Evolutionary conservation across 1,284 basidiomycete species (phyloP).

Genomic region (Cryptococcus sp.): DNA sequence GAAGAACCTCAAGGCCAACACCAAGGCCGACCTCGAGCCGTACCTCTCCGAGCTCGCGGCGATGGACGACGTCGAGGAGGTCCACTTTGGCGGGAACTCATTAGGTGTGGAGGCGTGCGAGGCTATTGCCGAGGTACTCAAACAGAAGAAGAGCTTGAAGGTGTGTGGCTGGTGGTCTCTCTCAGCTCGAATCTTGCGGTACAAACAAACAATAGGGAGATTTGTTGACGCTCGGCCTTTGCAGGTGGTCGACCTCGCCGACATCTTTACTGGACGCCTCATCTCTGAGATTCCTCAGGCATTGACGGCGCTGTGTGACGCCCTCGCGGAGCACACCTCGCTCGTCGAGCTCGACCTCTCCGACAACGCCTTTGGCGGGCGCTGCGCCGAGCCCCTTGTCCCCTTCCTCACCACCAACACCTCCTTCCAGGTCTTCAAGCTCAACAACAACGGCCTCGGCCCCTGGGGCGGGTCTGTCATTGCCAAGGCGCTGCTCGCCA

Average conservation of each 20-base stretch:
- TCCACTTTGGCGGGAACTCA: constrained; percentile 95
- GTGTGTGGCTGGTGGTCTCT: constrained; percentile 50
- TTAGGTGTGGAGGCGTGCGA: constrained; percentile 87
- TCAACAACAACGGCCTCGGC: constrained; percentile 98
- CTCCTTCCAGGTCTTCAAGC: constrained; percentile 73
- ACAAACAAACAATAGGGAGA: too few relatives aligned
- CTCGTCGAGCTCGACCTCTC: constrained; percentile 86
- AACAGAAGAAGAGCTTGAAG: constrained; percentile 67
- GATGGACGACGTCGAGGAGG: constrained; percentile 67
- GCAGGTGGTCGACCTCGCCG: constrained; percentile 90
- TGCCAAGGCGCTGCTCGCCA: constrained; percentile 76
- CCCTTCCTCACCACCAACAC: constrained; percentile 79
- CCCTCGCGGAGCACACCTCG: constrained; percentile 72
- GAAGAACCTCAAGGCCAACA: constrained; percentile 77
- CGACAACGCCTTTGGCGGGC: constrained; percentile 95
- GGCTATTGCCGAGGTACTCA: constrained; percentile 77
- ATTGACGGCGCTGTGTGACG: constrained; percentile 81
- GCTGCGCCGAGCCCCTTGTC: constrained; percentile 92
- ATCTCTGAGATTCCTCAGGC: constrained; percentile 94
- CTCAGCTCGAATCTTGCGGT: background rate
- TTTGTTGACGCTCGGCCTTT: background rate
- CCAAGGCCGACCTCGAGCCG: constrained; percentile 72
- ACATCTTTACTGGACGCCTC: constrained; percentile 95
- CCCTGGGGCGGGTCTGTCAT: constrained; percentile 82
- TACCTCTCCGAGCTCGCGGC: constrained; percentile 67